These are phyloP conservation scores for Primulina tabacum DNA, from an alignment of 257 asterid species.

Conservation along the genomic window DNA sequence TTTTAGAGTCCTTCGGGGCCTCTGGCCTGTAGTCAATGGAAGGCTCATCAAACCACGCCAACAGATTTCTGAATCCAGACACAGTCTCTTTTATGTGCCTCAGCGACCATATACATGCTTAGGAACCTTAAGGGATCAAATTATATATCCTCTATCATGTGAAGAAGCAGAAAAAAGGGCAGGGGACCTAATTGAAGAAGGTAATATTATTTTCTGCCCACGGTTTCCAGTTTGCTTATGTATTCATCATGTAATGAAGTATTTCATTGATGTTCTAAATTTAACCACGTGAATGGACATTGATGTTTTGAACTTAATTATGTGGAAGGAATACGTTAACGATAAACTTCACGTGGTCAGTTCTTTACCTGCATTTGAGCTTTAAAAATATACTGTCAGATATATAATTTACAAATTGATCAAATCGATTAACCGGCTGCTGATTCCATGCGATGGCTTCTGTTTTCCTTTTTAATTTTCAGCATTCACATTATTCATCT, in stretches of 20 bases:
- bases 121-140: conserved; percentile 98
- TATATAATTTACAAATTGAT: background rate
- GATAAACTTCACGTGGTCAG: background rate
- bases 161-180: conserved; percentile 78
- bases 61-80: conserved; percentile 41
- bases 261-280: conserved; percentile 3
- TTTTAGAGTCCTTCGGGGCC: conserved; percentile 94
- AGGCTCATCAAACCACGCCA: conserved; percentile 63
- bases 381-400: background rate
- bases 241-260: background rate
- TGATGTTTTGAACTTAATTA: conserved; percentile 13
- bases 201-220: conserved; percentile 31
- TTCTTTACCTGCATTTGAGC: conserved; percentile 16
- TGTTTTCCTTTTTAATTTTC: background rate
- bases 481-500: background rate
- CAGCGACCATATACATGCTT: conserved; percentile 97
- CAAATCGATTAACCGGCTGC: background rate
- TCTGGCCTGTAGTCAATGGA: conserved; percentile 94
- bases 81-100: conserved; percentile 83
- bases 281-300: background rate
- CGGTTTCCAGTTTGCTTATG: conserved; percentile 19
- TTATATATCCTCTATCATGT: conserved; percentile 83
- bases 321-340: background rate
- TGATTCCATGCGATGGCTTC: background rate
- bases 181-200: conserved; percentile 39